Evolutionary conservation across 2,329 filamentous ascomycete genomes (phyloP).

Genomic region (Xylaria sp.): DNA sequence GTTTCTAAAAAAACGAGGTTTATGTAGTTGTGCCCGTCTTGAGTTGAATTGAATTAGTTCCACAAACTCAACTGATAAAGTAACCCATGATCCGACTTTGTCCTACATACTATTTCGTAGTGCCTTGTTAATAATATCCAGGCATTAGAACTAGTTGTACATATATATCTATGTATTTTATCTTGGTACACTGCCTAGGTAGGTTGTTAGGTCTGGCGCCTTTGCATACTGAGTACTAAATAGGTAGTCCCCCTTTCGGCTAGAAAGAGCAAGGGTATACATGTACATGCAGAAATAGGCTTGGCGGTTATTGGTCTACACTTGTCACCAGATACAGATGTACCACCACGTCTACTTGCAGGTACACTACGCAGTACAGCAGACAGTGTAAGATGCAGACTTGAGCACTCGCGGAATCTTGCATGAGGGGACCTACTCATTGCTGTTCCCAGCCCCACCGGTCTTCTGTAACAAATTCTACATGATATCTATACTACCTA

Average conservation of each 20-base stretch:
- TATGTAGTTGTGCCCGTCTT: too few relatives aligned
- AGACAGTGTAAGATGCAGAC: slow-evolving; percentile 33
- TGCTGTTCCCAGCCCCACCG: slow-evolving; percentile 33
- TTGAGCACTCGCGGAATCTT: slow-evolving; percentile 49
- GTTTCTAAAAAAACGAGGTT: too few relatives aligned
- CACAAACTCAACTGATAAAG: too few relatives aligned
- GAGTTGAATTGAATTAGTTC: too few relatives aligned
- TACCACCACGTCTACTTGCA: slow-evolving; percentile 31
- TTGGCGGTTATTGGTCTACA: slow-evolving; percentile 45
- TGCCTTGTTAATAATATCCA: too few relatives aligned
- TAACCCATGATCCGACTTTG: too few relatives aligned
- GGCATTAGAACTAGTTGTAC: too few relatives aligned
- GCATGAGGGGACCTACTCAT: slow-evolving; percentile 48
- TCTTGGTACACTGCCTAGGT: neutral
- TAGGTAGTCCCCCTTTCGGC: slow-evolving; percentile 11
- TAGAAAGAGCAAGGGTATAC: slow-evolving; percentile 32
- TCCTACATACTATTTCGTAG: too few relatives aligned
- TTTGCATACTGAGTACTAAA: neutral
- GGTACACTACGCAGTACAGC: too few relatives aligned
- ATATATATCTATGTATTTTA: neutral
- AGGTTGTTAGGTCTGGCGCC: too few relatives aligned
- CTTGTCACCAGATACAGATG: slow-evolving; percentile 31
- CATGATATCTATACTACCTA: neutral
- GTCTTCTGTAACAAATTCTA: neutral
- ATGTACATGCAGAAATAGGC: slow-evolving; percentile 43